Evolutionary conservation across 1,139 yeast species (phyloP), one percentile per base, ranked within the genome.

Genomic region (Candida sp.): DNA sequence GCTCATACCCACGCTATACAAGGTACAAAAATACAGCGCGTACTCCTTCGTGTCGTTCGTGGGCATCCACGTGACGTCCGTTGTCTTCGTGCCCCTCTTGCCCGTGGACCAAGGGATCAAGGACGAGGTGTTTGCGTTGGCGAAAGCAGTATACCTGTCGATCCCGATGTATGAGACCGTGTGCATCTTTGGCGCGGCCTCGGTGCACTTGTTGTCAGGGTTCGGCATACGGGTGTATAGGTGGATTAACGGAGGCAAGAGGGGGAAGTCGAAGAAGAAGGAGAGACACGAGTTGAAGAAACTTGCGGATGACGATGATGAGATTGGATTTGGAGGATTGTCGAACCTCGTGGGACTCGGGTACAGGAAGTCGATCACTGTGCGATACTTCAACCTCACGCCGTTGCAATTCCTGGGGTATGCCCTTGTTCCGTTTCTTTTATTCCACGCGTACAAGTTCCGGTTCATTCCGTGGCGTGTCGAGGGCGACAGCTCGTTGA

Each of bases 381-480:
- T 77, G 17, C 60, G 63, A n/a, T 53, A 69, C 12, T 75, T 76
- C 2, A 61, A 67, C 1, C 50, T 77, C 40, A 67, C 75, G 3
- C 89, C 90, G 2, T 63, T 84, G 32, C 75, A 84, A 28, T 76
- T 85, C 47, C 74, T 88, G 4, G 96, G 96, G 0, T 84, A 83
- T 58, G 48, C 81, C 5, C 66, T 85, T 40, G 54, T 80, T 0
- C 80, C 83, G 0, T 60, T 84, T 30, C 56, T 85, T 0, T 50
- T 59, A 0, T 76, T 68, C 45, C 96, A 89, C 60, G 69, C 73
- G 22, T 56, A 68, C 22, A 76, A 78, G 46, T 75, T 81, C 56
- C 68, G 92, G 46, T 50, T 74, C 11, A 70, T 73, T 0, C 93
- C 96, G 0, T 49, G 70, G 26, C 25, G 59, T 3, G 72, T 81